Conservation (phyloP, 2,329 filamentous ascomycete genomes). For the Coniochaeta ligniaria region DNA sequence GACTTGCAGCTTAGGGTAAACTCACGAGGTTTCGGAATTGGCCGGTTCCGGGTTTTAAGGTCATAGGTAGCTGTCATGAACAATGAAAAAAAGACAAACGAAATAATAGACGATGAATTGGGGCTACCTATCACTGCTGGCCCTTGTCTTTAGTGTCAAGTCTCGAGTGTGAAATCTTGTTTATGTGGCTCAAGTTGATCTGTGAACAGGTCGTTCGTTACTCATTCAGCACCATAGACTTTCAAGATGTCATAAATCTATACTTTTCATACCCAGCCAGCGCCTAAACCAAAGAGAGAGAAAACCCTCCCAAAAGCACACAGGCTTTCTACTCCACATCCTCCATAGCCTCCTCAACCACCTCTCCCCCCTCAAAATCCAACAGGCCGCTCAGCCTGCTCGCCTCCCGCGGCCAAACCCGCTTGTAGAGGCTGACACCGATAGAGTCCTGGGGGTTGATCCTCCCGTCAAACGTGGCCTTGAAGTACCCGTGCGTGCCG, state of each 20-base stretch:
- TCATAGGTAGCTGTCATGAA: not conserved
- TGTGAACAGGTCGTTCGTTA: too few relatives aligned
- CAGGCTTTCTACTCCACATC: constrained; percentile 14
- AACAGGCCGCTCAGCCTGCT: constrained; percentile 36
- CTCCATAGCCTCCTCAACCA: constrained; percentile 28
- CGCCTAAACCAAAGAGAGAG: not conserved
- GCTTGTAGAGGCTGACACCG: constrained; percentile 82
- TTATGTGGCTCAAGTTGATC: too few relatives aligned
- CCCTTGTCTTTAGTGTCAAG: too few relatives aligned
- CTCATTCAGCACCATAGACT: too few relatives aligned
- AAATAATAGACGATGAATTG: constrained; percentile 3
- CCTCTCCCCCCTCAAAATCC: constrained; percentile 14
- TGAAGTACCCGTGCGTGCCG: constrained; percentile 99
- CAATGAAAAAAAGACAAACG: constrained; percentile 1
- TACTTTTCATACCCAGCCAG: constrained; percentile 5
- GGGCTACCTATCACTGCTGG: too few relatives aligned
- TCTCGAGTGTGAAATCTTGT: too few relatives aligned
- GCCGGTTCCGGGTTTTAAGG: not conserved
- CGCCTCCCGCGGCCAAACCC: constrained; percentile 72
- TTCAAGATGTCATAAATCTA: constrained; percentile 3
- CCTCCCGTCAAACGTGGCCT: constrained; percentile 92
- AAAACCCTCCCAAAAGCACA: too few relatives aligned
- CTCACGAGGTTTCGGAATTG: too few relatives aligned
- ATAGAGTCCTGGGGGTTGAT: constrained; percentile 95
- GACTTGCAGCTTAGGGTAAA: not conserved